A percentile compares a stretch with the other conserved stretches of the same genome.
Conservation (phyloP, 352 stramenopile genomes). For the Globisporangium camurandrum region DNA sequence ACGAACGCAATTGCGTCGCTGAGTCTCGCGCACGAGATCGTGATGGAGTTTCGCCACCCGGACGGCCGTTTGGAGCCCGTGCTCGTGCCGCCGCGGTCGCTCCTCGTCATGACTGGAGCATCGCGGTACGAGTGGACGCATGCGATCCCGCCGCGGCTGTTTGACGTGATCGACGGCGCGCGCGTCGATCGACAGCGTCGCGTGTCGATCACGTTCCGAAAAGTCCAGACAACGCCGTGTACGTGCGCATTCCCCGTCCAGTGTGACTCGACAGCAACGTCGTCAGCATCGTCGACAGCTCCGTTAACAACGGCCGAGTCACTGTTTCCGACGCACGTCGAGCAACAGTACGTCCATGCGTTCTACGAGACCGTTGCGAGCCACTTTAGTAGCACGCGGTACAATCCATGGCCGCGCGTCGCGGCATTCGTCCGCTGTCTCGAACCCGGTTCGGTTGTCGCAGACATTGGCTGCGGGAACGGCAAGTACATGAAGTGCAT, state of each 20-base stretch:
- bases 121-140: conserved; percentile 87
- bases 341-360: conserved; percentile 79
- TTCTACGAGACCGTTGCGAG: conserved; percentile 82
- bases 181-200: conserved; percentile 53
- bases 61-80: conserved; percentile 53
- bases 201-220: conserved; percentile 86
- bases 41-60: conserved; percentile 80
- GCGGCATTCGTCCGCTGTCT: conserved; percentile 56
- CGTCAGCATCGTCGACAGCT: neutral
- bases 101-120: conserved; percentile 78
- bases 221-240: conserved; percentile 62
- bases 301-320: conserved; percentile 7
- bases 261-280: conserved; percentile 28
- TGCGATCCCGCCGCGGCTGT: conserved; percentile 70
- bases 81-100: conserved; percentile 57
- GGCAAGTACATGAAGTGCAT: conserved; percentile 88
- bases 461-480: conserved; percentile 81
- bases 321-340: conserved; percentile 49
- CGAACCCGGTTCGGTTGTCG: conserved; percentile 50
- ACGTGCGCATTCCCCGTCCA: conserved; percentile 62
- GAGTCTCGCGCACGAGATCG: conserved; percentile 68
- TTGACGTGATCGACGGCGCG: conserved; percentile 79
- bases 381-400: conserved; percentile 84
- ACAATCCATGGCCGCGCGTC: conserved; percentile 78
- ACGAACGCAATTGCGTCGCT: conserved; percentile 74